Evolutionary conservation across 2,329 filamentous ascomycete species (phyloP), one percentile per base, ranked within the genome.

Genomic region (Fusarium foetens): DNA sequence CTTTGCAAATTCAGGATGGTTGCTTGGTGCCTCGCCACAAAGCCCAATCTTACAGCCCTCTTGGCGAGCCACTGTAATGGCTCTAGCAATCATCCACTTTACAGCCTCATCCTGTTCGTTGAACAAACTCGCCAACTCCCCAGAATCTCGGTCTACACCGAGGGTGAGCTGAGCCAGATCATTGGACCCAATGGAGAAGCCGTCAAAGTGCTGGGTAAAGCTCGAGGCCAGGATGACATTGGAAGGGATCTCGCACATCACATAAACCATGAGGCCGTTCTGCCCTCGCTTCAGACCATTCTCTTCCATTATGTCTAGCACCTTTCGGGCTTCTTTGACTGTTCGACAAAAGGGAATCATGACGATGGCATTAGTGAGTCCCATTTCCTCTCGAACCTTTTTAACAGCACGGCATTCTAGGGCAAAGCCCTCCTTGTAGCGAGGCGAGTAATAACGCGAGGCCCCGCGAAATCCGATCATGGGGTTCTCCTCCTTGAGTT

Each of bases 391-490:
- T 16, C 81, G 80, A 27, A 83, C 64, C n/a, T 71, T 75, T 69
- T 80, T 80, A 60, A 83, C 79, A 11, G 82, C 81, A 16, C 74
- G 78, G 65, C 81, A 83, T 62, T 83, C 81, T 13, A 83, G 78
- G 5, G 77, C 80, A 49, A 83, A 83, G 3, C 80, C 82, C 29
- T 83, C 81, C 35, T 63, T 75, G 66, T 83, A 83, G 5, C 64
- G 78, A 9, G 80, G 76, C 27, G 81, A 83, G 72, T 83, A 83
- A 74, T 83, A 83, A 13, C 81, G 79, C 8, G 81, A 83, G 21
- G 81, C 81, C 27, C 82, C 82, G 1, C 81, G 81, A 68, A 83
- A 83, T 13, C 82, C 82, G 12, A 83, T 67, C 81, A 83, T 83
- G 4, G 81, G 82, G 45, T 83, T 83, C 31, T 83, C 80, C 55